Conservation (phyloP, 2,329 filamentous ascomycete species). For the Sarocladium strictum region DNA sequence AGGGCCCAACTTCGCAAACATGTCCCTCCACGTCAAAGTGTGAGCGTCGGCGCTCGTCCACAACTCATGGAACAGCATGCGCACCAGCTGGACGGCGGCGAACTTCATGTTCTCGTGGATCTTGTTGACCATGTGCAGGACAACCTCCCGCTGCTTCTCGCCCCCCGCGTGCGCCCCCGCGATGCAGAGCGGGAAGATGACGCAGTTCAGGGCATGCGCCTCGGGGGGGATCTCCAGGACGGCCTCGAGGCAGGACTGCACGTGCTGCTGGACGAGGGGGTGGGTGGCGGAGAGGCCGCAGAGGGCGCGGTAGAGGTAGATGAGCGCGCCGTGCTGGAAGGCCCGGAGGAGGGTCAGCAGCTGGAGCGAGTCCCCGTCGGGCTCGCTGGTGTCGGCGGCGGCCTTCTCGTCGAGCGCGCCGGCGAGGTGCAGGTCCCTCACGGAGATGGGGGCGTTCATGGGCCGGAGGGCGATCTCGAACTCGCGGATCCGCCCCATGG, state of each 20-base stretch:
- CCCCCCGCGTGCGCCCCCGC: constrained; percentile 28
- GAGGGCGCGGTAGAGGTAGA: constrained; percentile 36
- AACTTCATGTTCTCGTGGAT: constrained; percentile 27
- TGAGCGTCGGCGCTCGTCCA: constrained; percentile 15
- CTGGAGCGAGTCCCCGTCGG: constrained; percentile 24
- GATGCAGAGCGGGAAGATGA: constrained; percentile 31
- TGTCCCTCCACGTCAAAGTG: constrained; percentile 17
- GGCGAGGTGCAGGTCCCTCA: constrained; percentile 19
- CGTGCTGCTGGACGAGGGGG: constrained; percentile 32
- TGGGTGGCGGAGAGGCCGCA: constrained; percentile 32
- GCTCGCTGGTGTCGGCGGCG: background rate
- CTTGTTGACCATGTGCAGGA: constrained; percentile 16
- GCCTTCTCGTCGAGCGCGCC: constrained; percentile 7
- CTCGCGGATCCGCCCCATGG: constrained; percentile 20
- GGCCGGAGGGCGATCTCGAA: constrained; percentile 23
- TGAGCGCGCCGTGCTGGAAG: constrained; percentile 34
- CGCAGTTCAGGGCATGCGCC: constrained; percentile 31
- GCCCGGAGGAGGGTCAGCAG: constrained; percentile 30
- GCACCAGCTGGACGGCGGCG: constrained; percentile 30
- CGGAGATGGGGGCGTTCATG: constrained; percentile 1
- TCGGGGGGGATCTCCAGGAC: constrained; percentile 28
- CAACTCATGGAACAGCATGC: constrained; percentile 16
- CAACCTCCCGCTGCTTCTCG: constrained; percentile 19
- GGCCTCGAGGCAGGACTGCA: constrained; percentile 28
- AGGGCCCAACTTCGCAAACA: constrained; percentile 18